Base-by-base conservation (phyloP, 257 asterid species). In the Rhazya stricta region DNA sequence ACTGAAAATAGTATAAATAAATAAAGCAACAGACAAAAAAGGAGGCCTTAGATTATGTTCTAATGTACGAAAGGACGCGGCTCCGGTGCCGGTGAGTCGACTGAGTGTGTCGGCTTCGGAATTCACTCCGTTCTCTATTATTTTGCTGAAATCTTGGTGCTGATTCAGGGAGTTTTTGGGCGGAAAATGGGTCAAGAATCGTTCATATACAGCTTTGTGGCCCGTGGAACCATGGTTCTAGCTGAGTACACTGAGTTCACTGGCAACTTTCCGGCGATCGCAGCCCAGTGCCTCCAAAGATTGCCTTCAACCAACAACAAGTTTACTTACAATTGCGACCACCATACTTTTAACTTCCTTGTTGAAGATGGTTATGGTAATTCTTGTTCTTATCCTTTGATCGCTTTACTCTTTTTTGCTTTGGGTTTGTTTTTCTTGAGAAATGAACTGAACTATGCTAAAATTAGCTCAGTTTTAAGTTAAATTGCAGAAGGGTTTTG, bases 211-310 rank as follows among this genome's bases (percentile, higher is more conserved):
- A 90, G 93, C 91, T 91, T 88, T 83, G 96, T 88, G 77, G 94
- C 97, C 6, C 90, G 97, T 27, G 96, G 97, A 70, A 90, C 96
- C 56, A 61, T 86, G 93, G 85, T 90, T 62, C 57, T 90, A 81
- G 90, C 97, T 56, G 97, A 91, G 81, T 90, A 87, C 87, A 86
- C 96, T 6, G 97, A 88, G 84, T 88, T 87, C 86, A 91, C 97
- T 76, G 97, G 97, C 46, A 90, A 91, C 72, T 91, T 91, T 23
- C 94, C 96, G 77, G 96, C 91, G 76, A 90, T 91, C 58, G 97
- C 97, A 2, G 94, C 87, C 72, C 96, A 88, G 90, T 91, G 96
- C 45, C 81, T 91, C 79, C 93, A 89, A 84, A 84, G 79, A 80
- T 39, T 91, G 66, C 94, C 97, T 67, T 88, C 96, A 2, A 37